phyloP scores from a whole-genome alignment of 345 rosid species.

The Salix viminalis region DNA sequence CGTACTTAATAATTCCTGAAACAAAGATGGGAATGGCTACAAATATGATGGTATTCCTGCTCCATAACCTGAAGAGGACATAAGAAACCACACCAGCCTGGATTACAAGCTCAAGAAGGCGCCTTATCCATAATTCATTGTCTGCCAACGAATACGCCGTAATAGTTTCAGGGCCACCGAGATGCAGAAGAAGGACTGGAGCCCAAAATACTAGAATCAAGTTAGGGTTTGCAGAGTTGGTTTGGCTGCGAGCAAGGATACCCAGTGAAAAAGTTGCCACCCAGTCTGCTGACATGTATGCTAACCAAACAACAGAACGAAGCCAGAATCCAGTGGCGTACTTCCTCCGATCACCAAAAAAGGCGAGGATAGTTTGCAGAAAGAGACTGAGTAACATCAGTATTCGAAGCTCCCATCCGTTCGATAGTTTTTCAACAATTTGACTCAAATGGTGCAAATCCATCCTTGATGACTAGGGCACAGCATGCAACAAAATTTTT shows the following conservation, averaged over 20 bases:
- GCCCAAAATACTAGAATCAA: not conserved
- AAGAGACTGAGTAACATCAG: no score
- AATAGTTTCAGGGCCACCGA: not conserved
- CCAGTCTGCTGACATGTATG: not conserved
- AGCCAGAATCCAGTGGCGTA: no score
- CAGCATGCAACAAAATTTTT: no score
- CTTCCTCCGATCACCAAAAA: no score
- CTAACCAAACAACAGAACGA: no score
- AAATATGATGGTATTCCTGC: not conserved
- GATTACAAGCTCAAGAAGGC: not conserved
- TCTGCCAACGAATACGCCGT: not conserved
- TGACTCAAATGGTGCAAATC: no score
- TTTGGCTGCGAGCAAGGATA: not conserved
- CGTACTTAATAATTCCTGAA: not conserved
- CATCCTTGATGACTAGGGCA: no score
- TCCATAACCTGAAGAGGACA: not conserved
- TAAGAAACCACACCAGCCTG: not conserved
- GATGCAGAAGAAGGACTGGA: not conserved
- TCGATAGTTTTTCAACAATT: no score
- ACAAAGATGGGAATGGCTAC: not conserved
- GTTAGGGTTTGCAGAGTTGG: not conserved
- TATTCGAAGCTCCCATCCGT: no score
- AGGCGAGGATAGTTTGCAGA: no score
- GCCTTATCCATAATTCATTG: not conserved
- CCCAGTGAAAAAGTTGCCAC: not conserved